Base-by-base conservation (phyloP, 257 asterid genomes). In the Paraleonurus japonicus region DNA sequence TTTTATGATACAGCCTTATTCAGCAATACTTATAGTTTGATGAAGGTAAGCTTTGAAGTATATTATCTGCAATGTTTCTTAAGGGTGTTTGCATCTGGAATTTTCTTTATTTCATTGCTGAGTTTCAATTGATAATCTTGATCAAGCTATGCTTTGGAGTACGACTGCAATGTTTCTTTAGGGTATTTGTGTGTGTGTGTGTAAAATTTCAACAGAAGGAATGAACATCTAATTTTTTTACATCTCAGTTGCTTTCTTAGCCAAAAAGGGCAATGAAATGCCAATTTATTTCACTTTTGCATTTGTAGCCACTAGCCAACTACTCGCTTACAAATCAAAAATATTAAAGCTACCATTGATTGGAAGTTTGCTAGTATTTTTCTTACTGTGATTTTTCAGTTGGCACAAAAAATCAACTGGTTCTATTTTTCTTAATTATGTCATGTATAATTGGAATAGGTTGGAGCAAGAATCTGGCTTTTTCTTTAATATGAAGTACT, bases 391-490 rank as follows among this genome's bases (percentile, higher is more conserved):
- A 27, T 24, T 57, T 47, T n/a, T 9, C 20, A 47, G 22, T n/a
- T 72, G 55, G 55, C 50, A 16, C 59, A 60, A 43, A 20, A 80
- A 55, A 32, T 22, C 10, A 50, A 16, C 67, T 28, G 60, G 68
- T 62, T 60, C 59, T 30, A 53, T 55, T 55, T 62, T 47, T 65
- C 45, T 47, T 60, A 47, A 12, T 65, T 16, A 57, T 79, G 63
- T 54, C 45, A 26, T 39, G 41, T 47, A 39, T 62, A 57, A 61
- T 65, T 62, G 41, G 53, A 67, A 33, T 74, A 94, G 97, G 89
- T 73, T 94, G 95, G 98, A 90, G 79, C 97, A 94, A 89, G 98
- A 94, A 81, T 94, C 97, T 75, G 95, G 98, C 17, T 94, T 91
- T 79, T 91, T 79, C 95, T 94, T 94, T 89, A 94, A 94, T 73